These are phyloP conservation scores for Chaetomiaceae sp. DNA, from an alignment of 2,329 filamentous ascomycete genomes.

Conservation along the genomic window DNA sequence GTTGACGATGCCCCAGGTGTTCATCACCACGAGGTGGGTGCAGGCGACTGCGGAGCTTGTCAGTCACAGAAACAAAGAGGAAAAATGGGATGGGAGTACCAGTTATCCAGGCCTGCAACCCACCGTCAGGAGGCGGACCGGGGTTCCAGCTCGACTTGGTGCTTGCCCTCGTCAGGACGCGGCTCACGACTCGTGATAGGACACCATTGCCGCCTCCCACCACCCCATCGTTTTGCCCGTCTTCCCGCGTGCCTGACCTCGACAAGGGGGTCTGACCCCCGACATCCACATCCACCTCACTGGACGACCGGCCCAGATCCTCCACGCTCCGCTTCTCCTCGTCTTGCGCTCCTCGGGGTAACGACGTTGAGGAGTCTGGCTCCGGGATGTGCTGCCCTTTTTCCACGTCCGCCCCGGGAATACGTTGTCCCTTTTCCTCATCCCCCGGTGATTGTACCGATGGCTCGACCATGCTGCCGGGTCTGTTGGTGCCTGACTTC, in stretches of 20 bases:
- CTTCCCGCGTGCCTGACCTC: not conserved
- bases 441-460: not conserved
- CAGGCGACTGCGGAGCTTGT: conserved; percentile 30
- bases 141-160: conserved; percentile 39
- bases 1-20: conserved; percentile 53
- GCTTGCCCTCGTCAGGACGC: conserved; percentile 40
- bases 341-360: too few relatives aligned
- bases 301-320: not conserved
- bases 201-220: conserved; percentile 1
- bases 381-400: too few relatives aligned
- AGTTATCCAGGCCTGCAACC: conserved; percentile 43
- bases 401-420: too few relatives aligned
- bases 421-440: not conserved
- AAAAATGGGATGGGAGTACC: conserved; percentile 31
- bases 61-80: not conserved
- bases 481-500: too few relatives aligned
- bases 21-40: conserved; percentile 45
- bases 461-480: too few relatives aligned
- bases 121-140: conserved; percentile 49
- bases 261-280: conserved; percentile 17
- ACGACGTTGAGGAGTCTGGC: not conserved
- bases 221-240: not conserved
- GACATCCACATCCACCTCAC: conserved; percentile 9
- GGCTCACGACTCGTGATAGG: conserved; percentile 31
- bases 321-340: not conserved